These are phyloP conservation scores for Candolleomyces aberdarensis DNA, from an alignment of 768 basidiomycete genomes.

Conservation along the genomic window DNA sequence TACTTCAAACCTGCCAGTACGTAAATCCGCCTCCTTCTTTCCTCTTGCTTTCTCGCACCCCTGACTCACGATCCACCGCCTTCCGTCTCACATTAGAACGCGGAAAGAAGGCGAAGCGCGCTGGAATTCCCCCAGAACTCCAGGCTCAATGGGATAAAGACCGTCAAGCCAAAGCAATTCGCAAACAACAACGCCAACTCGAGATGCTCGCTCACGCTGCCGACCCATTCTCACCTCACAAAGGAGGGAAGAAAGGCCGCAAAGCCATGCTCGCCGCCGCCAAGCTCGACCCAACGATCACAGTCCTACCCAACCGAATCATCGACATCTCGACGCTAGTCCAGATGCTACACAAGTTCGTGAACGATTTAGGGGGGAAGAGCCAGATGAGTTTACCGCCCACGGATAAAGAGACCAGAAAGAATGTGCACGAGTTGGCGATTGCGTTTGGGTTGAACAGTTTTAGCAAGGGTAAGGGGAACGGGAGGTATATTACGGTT, in stretches of 20 bases:
- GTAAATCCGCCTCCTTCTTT: conserved; percentile 19
- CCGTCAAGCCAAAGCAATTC: conserved; percentile 76
- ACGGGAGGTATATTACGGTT: conserved; percentile 74
- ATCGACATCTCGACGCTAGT: conserved; percentile 69
- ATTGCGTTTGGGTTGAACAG: conserved; percentile 74
- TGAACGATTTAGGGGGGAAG: conserved; percentile 50
- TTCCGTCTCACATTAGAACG: conserved; percentile 25
- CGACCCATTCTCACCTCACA: conserved; percentile 61
- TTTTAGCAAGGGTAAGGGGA: conserved; percentile 67
- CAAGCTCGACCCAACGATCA: conserved; percentile 36
- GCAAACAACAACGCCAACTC: conserved; percentile 59
- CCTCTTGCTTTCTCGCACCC: not conserved
- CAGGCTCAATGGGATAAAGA: conserved; percentile 76
- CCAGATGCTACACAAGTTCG: conserved; percentile 66
- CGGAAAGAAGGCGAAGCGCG: conserved; percentile 53
- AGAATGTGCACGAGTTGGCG: conserved; percentile 79
- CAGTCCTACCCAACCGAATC: conserved; percentile 45
- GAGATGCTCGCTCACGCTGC: conserved; percentile 54
- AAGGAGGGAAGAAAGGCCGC: conserved; percentile 64
- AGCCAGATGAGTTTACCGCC: conserved; percentile 70
- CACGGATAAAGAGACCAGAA: conserved; percentile 68
- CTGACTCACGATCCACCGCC: not conserved
- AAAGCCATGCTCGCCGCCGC: conserved; percentile 65
- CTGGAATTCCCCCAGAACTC: conserved; percentile 54
- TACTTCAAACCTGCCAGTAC: conserved; percentile 49